A percentile compares a stretch with the other conserved stretches of the same genome.
Conservation (phyloP, 257 asterid species). For the Galeopsis tetrahit region DNA sequence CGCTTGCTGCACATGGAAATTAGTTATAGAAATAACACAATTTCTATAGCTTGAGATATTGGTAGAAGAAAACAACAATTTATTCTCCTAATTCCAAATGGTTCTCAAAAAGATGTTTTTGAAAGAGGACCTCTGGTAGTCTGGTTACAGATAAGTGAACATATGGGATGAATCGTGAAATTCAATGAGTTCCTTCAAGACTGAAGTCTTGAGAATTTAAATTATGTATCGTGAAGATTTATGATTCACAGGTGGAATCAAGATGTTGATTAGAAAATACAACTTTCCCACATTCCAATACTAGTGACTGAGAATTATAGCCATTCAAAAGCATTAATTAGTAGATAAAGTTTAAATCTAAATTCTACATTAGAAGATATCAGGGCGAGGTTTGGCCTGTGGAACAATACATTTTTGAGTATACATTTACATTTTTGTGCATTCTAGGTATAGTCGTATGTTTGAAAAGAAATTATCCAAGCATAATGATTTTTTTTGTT, state of each 20-base stretch:
- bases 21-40: constrained; percentile 1
- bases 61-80: not conserved
- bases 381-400: not conserved
- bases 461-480: not conserved
- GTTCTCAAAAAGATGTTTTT: not conserved
- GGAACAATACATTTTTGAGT: not conserved
- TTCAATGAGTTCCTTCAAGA: not conserved
- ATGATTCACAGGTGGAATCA: not conserved
- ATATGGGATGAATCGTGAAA: not conserved
- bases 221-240: not conserved
- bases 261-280: not conserved
- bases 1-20: constrained; percentile 47
- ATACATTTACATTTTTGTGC: not conserved
- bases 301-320: not conserved
- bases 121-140: constrained; percentile 5
- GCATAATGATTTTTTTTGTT: constrained; percentile 4
- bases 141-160: constrained; percentile 10
- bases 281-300: constrained; percentile 1
- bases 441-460: not conserved
- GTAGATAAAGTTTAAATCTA: not conserved
- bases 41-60: constrained; percentile 18
- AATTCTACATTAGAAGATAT: not conserved
- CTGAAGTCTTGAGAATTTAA: constrained; percentile 6
- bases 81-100: not conserved
- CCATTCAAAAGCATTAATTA: not conserved